Conservation (phyloP, 805 yeast genomes). For the Candida silvicultrix region DNA sequence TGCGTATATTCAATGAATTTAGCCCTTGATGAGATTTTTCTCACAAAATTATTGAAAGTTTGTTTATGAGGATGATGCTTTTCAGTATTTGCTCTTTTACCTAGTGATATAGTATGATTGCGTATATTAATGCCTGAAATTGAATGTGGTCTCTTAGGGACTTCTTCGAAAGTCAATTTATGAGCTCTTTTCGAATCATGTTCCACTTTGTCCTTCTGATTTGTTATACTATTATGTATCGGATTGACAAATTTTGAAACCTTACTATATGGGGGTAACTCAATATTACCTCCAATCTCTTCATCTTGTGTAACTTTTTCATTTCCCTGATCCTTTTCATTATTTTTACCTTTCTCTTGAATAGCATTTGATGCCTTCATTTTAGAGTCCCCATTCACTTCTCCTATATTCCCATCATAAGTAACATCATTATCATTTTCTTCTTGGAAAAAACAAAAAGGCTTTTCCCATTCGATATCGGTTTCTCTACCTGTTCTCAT, state of each 20-base stretch:
- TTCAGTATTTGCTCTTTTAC: background rate
- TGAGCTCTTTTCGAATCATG: background rate
- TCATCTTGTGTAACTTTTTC: no score
- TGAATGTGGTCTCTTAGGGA: conserved; percentile 9
- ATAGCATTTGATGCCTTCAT: no score
- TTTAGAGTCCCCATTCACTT: no score
- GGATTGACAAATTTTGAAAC: background rate
- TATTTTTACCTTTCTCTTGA: background rate
- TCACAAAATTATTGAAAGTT: conserved; percentile 6
- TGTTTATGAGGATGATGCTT: conserved; percentile 1
- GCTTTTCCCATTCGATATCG: conserved; percentile 43
- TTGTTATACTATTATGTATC: background rate
- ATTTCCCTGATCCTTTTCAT: no score
- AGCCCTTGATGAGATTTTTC: conserved; percentile 3
- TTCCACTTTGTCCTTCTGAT: background rate
- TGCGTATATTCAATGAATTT: conserved; percentile 16
- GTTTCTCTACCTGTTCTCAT: conserved; percentile 26
- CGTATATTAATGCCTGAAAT: background rate
- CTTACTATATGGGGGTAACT: background rate
- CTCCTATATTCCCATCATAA: no score
- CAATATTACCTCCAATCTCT: no score
- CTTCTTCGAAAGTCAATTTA: background rate
- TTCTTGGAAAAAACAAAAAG: conserved; percentile 33
- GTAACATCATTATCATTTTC: background rate
- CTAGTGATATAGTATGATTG: background rate